Conservation (phyloP, 2,329 filamentous ascomycete species). For the Alternaria arborescens region DNA sequence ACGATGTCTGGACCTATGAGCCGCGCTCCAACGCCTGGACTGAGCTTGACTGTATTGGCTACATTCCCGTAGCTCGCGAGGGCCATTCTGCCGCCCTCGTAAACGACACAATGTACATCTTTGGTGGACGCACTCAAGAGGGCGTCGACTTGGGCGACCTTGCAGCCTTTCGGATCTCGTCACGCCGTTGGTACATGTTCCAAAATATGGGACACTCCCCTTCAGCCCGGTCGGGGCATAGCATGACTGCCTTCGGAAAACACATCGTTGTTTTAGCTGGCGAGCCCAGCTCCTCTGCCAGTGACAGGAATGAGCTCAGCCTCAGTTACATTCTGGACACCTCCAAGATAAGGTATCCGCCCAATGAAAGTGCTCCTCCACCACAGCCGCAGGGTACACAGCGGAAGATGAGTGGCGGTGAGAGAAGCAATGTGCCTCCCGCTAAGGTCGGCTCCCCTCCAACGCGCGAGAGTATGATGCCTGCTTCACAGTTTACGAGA, state of each 20-base stretch:
- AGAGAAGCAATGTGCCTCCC: constrained; percentile 53
- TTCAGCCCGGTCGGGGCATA: constrained; percentile 91
- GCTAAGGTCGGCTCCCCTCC: constrained; percentile 45
- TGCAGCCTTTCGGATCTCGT: constrained; percentile 82
- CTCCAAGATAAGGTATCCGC: constrained; percentile 91
- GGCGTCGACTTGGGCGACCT: constrained; percentile 91
- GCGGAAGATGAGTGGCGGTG: constrained; percentile 58
- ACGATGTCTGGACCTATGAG: constrained; percentile 98
- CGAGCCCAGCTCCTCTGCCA: constrained; percentile 87
- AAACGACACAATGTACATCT: constrained; percentile 99
- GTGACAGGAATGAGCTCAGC: constrained; percentile 83
- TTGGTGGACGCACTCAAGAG: constrained; percentile 93
- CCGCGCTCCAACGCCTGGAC: constrained; percentile 83
- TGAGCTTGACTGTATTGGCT: constrained; percentile 94
- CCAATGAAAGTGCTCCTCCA: constrained; percentile 66
- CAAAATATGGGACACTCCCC: constrained; percentile 99
- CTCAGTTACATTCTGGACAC: constrained; percentile 94
- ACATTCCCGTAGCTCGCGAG: constrained; percentile 92
- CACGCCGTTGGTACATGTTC: constrained; percentile 97
- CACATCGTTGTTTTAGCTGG: constrained; percentile 91
- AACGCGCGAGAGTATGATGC: constrained; percentile 56
- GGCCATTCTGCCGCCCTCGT: constrained; percentile 93
- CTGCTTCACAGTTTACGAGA: constrained; percentile 40
- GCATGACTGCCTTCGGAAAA: constrained; percentile 95
- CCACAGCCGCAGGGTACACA: constrained; percentile 46